Evolutionary conservation across 495 filamentous ascomycete species (phyloP).

Genomic region (Hypoxylon intermedium): DNA sequence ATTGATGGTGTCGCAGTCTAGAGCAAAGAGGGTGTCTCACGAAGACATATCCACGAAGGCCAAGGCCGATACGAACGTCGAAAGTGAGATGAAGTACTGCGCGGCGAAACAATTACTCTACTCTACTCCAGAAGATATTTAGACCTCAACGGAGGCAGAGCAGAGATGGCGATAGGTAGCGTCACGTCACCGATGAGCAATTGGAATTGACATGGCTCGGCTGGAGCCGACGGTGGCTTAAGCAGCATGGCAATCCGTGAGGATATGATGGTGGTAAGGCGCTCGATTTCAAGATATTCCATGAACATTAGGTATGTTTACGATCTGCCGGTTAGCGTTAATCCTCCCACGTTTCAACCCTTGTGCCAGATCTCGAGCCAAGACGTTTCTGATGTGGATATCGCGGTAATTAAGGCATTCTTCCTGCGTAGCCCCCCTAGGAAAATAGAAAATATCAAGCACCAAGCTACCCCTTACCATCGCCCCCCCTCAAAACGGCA

Average conservation of each 20-base stretch:
- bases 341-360: constrained; percentile 38
- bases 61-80: too few relatives aligned
- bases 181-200: too few relatives aligned
- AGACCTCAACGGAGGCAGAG: too few relatives aligned
- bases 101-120: too few relatives aligned
- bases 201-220: constrained; percentile 18
- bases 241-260: neutral
- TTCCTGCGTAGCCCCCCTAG: neutral
- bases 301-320: constrained; percentile 26
- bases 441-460: constrained; percentile 1
- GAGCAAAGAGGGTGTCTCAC: constrained; percentile 4
- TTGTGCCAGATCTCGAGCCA: constrained; percentile 40
- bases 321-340: constrained; percentile 36
- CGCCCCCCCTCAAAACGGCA: constrained; percentile 3
- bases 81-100: too few relatives aligned
- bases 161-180: too few relatives aligned
- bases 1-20: constrained; percentile 13
- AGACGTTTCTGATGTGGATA: constrained; percentile 34
- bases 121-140: too few relatives aligned
- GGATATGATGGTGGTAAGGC: constrained; percentile 15
- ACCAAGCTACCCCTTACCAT: constrained; percentile 9
- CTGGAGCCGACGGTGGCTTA: constrained; percentile 31
- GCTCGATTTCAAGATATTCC: constrained; percentile 12
- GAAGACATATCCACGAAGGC: neutral
- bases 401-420: constrained; percentile 33